phyloP scores from a whole-genome alignment of 23 red algal species.

The Gracilaria gracilis region DNA sequence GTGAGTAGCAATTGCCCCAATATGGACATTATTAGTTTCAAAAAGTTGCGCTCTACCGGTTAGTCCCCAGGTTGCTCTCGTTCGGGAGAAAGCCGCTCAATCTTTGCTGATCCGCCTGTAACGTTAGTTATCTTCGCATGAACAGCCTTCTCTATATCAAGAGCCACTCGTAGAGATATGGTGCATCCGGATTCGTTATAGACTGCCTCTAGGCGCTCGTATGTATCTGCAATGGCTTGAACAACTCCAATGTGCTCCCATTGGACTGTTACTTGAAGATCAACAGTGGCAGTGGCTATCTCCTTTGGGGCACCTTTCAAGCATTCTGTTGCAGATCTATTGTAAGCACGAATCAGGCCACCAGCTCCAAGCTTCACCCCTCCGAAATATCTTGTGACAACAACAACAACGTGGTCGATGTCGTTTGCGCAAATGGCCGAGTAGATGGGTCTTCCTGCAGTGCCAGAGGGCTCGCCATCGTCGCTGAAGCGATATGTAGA shows the following conservation, averaged over 20 bases:
- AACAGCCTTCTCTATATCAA: not conserved
- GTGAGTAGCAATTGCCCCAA: not conserved
- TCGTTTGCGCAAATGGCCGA: slow-evolving; percentile 31
- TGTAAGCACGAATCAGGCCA: slow-evolving; percentile 59
- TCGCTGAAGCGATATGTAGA: slow-evolving; percentile 37
- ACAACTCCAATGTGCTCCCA: slow-evolving; percentile 39
- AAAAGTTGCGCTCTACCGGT: no score
- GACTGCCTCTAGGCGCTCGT: slow-evolving; percentile 11
- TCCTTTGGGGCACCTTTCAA: slow-evolving; percentile 40
- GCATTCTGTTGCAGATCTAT: not conserved
- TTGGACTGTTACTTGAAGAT: slow-evolving; percentile 5
- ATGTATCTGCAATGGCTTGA: slow-evolving; percentile 14
- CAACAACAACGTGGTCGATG: slow-evolving; percentile 39
- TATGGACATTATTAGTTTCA: not conserved
- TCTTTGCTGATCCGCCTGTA: slow-evolving; percentile 28
- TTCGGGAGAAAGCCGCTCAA: not conserved
- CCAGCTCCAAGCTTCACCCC: slow-evolving; percentile 72
- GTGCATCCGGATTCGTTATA: slow-evolving; percentile 38
- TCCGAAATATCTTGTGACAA: slow-evolving; percentile 65
- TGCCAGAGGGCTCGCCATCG: slow-evolving; percentile 68
- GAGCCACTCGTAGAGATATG: slow-evolving; percentile 7
- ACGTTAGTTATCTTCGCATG: not conserved
- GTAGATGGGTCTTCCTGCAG: slow-evolving; percentile 55
- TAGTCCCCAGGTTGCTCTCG: not conserved
- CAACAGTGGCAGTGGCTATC: not conserved